phyloP scores from a whole-genome alignment of 331 rosid genomes.

The Rosa hybrid region DNA sequence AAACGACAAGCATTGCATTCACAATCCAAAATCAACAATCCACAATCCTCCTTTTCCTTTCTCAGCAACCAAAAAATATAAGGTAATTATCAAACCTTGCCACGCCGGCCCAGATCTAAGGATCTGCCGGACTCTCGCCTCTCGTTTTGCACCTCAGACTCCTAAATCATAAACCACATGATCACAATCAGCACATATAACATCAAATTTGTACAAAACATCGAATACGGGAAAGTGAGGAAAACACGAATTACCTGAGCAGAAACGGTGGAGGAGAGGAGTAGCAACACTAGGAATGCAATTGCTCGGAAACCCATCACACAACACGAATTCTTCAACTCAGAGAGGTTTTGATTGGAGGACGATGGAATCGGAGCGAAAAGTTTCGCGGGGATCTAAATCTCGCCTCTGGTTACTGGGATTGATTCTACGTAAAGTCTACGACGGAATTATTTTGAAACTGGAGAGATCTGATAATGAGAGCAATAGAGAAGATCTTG shows the following conservation, averaged over 20 bases:
- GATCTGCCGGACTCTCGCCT: constrained; percentile 49
- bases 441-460: background rate
- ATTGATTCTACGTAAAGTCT: constrained; percentile 3
- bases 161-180: constrained; percentile 42
- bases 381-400: constrained; percentile 15
- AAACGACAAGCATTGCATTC: too few species aligned
- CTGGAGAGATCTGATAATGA: background rate
- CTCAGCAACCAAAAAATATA: too few species aligned
- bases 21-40: too few species aligned
- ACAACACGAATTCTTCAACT: background rate
- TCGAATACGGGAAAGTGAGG: background rate
- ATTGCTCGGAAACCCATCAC: constrained; percentile 39
- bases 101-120: constrained; percentile 85
- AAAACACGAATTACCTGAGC: constrained; percentile 27
- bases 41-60: too few species aligned
- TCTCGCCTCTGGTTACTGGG: background rate
- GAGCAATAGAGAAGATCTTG: constrained; percentile 29
- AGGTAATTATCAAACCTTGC: constrained; percentile 47
- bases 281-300: constrained; percentile 14
- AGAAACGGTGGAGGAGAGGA: constrained; percentile 37
- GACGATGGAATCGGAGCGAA: background rate
- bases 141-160: constrained; percentile 36
- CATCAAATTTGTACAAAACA: background rate
- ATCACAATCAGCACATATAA: constrained; percentile 1
- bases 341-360: background rate